Base-by-base conservation (phyloP, 345 rosid genomes). In the Corchorus capsularis region DNA sequence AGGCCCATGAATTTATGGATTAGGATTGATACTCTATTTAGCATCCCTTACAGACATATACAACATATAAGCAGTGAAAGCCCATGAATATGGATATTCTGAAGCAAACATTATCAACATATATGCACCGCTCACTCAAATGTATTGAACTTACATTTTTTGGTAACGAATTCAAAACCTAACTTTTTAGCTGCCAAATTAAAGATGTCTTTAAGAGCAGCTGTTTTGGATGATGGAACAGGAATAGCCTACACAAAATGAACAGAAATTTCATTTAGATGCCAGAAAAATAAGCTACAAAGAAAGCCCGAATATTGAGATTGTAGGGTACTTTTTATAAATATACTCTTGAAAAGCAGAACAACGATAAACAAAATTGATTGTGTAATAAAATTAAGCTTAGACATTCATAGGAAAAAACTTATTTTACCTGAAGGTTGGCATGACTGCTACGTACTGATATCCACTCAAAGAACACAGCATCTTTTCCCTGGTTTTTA, bases 381-480 rank as follows among this genome's bases (percentile, higher is more conserved):
- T 69, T 32, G 16, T 69, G 4, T 15, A 27, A 60, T 37, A 7
- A 12, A 60, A 32, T 50, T 59, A 50, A 69, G 45, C 9, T 69
- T 34, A 46, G 61, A 37, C 7, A 65, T 16, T 64, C 59, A 54
- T 22, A 73, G 62, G 41, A 69, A 14, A 14, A 63, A 57, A 56
- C 53, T 55, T 34, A 16, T 76, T 76, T 85, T 82, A 92, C 96
- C 96, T 93, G 99, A 75, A 95, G 88, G 84, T 95, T 95, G 78
- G 97, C 98, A 87, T 89, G 98, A 79, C 90, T 88, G 63, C 87
- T 85, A 46, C 88, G 91, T 75, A 77, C 90, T 19, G 98, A 91
- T 74, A 90, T 85, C 89, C 94, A 88, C 81, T 95, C 97, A 83
- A 95, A 95, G 84, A 90, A 91, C 64, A 95, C 89, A 56, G 89